phyloP scores from a whole-genome alignment of 495 filamentous ascomycete genomes.

The Hypoxylon fuscum region DNA sequence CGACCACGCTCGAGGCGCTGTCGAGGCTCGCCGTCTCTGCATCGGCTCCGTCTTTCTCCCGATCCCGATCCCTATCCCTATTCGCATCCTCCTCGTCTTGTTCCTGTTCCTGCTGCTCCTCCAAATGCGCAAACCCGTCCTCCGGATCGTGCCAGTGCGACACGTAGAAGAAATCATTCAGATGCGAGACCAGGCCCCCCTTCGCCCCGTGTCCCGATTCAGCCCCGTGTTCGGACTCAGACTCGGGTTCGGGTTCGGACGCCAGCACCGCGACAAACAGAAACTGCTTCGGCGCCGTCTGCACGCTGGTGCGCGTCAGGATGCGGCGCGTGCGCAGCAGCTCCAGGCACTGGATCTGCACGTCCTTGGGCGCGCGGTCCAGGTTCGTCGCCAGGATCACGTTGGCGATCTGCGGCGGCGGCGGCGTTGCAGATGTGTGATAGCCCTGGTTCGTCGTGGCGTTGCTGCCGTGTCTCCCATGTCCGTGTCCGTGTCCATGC shows the following conservation, averaged over 20 bases:
- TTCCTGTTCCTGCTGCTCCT: slow-evolving; percentile 60
- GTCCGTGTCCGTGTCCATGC: background rate
- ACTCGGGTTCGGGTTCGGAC: too few species aligned
- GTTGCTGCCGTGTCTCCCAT: slow-evolving; percentile 3
- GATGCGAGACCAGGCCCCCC: slow-evolving; percentile 45
- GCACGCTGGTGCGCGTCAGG: slow-evolving; percentile 73
- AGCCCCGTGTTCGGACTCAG: slow-evolving; percentile 41
- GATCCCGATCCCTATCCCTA: background rate
- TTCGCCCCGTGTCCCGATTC: background rate
- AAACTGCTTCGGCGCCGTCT: slow-evolving; percentile 80
- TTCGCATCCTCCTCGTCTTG: slow-evolving; percentile 32
- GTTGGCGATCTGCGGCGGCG: slow-evolving; percentile 68
- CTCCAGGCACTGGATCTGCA: slow-evolving; percentile 92
- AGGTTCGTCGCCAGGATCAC: slow-evolving; percentile 84
- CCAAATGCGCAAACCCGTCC: slow-evolving; percentile 75
- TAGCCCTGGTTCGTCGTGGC: background rate
- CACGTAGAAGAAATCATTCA: slow-evolving; percentile 88
- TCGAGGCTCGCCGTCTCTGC: slow-evolving; percentile 47
- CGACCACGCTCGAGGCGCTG: slow-evolving; percentile 40
- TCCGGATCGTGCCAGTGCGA: slow-evolving; percentile 83
- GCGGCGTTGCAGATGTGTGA: slow-evolving; percentile 1
- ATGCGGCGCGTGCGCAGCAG: slow-evolving; percentile 83
- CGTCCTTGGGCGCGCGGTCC: slow-evolving; percentile 68
- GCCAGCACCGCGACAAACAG: slow-evolving; percentile 78
- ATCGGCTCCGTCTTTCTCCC: background rate